Conservation (phyloP, 345 rosid genomes). For the Boechera stricta region DNA sequence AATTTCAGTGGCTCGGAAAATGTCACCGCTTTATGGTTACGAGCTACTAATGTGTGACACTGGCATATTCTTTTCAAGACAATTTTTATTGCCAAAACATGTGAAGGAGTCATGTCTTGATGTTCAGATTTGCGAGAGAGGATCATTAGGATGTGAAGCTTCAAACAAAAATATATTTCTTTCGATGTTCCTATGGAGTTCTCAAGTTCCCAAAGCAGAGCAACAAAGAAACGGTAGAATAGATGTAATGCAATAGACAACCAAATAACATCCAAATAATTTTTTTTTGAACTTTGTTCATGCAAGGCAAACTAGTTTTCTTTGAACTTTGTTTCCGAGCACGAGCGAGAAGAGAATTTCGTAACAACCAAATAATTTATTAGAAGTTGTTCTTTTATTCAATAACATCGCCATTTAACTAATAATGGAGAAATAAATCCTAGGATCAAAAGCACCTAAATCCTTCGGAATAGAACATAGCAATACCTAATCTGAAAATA, state of each 20-base stretch:
- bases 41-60: background rate
- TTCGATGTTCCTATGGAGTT: background rate
- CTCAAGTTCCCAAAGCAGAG: background rate
- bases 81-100: background rate
- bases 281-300: too few species aligned
- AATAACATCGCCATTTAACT: background rate
- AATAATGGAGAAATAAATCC: background rate
- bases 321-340: background rate
- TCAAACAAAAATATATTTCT: background rate
- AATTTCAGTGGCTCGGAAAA: too few species aligned
- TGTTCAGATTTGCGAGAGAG: background rate
- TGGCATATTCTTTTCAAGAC: background rate
- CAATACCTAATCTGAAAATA: slow-evolving; percentile 1
- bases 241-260: background rate
- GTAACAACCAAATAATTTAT: background rate
- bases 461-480: background rate
- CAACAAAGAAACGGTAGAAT: background rate
- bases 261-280: too few species aligned
- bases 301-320: too few species aligned
- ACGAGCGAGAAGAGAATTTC: background rate
- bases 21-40: too few species aligned
- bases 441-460: slow-evolving; percentile 15
- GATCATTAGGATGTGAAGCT: background rate
- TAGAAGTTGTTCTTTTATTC: slow-evolving; percentile 12
- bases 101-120: background rate